Percentiles rank a stretch among this genome's conserved stretches.
phyloP scores from a whole-genome alignment of 331 rosid species.

The Quercus tomentella region DNA sequence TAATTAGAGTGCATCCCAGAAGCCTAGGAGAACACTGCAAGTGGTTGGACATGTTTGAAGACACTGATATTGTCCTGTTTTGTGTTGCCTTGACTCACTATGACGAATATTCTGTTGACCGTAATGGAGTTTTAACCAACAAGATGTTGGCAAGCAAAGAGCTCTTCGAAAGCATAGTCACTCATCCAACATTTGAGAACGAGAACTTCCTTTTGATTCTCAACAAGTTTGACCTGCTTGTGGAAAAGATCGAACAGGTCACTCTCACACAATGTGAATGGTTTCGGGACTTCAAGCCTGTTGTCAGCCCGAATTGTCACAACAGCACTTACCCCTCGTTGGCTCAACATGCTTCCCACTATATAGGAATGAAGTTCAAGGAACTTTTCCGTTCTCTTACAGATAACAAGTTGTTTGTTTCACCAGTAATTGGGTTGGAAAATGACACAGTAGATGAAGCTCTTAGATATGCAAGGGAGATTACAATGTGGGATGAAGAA shows the following conservation, averaged over 20 bases:
- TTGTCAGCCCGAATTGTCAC: constrained; percentile 30
- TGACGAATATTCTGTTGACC: constrained; percentile 46
- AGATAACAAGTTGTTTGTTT: constrained; percentile 60
- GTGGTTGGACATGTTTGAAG: constrained; percentile 82
- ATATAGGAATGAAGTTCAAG: constrained; percentile 78
- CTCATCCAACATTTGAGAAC: constrained; percentile 35
- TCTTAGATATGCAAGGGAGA: constrained; percentile 74
- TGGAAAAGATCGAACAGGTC: constrained; percentile 55
- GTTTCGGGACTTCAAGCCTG: constrained; percentile 75
- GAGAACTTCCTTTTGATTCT: constrained; percentile 69
- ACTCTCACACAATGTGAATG: constrained; percentile 72
- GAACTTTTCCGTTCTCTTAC: constrained; percentile 46
- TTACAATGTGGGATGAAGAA: constrained; percentile 59
- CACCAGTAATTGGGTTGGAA: constrained; percentile 65
- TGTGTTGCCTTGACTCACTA: constrained; percentile 69
- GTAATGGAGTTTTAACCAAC: constrained; percentile 47
- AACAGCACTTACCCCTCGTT: constrained; percentile 44
- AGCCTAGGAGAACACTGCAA: constrained; percentile 71
- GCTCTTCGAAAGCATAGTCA: constrained; percentile 59
- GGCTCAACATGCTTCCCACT: constrained; percentile 66
- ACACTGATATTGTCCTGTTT: constrained; percentile 52
- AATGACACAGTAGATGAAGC: constrained; percentile 68
- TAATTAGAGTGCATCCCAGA: constrained; percentile 64
- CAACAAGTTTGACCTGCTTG: constrained; percentile 72
- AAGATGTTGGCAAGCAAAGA: constrained; percentile 66